Evolutionary conservation across 495 filamentous ascomycete species (phyloP).

Genomic region (Choiromyces venosus): DNA sequence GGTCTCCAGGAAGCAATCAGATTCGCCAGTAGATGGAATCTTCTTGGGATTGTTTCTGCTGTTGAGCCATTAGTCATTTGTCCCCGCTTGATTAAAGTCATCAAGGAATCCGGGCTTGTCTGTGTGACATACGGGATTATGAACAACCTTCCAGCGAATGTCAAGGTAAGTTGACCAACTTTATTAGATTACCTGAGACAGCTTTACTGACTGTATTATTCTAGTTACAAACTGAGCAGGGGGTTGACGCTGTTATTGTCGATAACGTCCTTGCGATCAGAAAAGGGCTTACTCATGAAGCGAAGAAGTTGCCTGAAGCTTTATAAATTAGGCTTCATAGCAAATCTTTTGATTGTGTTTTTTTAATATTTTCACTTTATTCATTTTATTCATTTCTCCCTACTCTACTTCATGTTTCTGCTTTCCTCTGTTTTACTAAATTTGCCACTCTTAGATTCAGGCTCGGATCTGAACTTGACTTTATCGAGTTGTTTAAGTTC

Average conservation of each 20-base stretch:
- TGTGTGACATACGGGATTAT: conserved; percentile 88
- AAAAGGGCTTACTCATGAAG: conserved; percentile 54
- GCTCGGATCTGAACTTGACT: background rate
- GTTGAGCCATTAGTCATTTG: conserved; percentile 80
- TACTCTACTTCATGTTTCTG: conserved; percentile 3
- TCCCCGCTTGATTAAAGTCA: conserved; percentile 81
- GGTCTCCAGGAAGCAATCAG: conserved; percentile 91
- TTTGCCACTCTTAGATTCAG: background rate
- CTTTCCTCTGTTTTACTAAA: background rate
- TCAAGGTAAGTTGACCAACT: conserved; percentile 58
- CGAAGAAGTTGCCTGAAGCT: conserved; percentile 7
- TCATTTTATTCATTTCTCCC: background rate
- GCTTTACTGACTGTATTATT: conserved; percentile 34
- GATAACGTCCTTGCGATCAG: conserved; percentile 68
- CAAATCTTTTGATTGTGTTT: background rate
- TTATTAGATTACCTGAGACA: background rate
- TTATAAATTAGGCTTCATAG: background rate
- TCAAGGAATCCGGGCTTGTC: conserved; percentile 88
- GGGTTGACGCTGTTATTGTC: conserved; percentile 95
- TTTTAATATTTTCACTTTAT: background rate
- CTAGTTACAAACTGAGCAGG: conserved; percentile 84
- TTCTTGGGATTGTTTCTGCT: conserved; percentile 80
- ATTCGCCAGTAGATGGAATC: conserved; percentile 89
- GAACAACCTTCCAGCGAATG: conserved; percentile 81
- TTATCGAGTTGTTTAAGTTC: background rate